Conservation (phyloP, 2,329 filamentous ascomycete genomes). For the Tolypocladium guangdongense region DNA sequence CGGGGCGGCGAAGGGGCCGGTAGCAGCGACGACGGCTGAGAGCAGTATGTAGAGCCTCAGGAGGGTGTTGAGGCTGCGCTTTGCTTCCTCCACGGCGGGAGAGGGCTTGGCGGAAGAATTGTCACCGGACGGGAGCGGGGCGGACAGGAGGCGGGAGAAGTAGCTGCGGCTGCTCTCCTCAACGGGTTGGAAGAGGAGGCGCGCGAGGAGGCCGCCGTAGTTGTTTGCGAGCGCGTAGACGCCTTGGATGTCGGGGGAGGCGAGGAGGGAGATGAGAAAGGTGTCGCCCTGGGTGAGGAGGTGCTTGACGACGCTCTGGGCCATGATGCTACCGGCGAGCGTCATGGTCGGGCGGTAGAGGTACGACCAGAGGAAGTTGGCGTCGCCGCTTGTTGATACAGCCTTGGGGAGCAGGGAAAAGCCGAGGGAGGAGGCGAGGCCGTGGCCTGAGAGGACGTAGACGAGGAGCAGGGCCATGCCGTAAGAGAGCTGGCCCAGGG, state of each 20-base stretch:
- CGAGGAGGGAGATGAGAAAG: slow-evolving; percentile 69
- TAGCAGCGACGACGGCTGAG: slow-evolving; percentile 52
- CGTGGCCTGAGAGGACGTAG: slow-evolving; percentile 54
- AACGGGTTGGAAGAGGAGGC: slow-evolving; percentile 86
- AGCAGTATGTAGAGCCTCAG: slow-evolving; percentile 66
- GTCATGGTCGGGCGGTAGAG: slow-evolving; percentile 62
- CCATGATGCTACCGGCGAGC: slow-evolving; percentile 70
- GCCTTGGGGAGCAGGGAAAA: slow-evolving; percentile 58
- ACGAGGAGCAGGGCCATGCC: slow-evolving; percentile 56
- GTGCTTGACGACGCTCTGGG: slow-evolving; percentile 86
- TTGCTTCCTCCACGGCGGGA: slow-evolving; percentile 27
- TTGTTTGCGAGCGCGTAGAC: slow-evolving; percentile 90
- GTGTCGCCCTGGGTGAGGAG: slow-evolving; percentile 90
- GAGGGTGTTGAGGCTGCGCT: slow-evolving; percentile 48
- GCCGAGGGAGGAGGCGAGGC: slow-evolving; percentile 40
- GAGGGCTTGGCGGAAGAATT: slow-evolving; percentile 11
- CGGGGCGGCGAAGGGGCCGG: slow-evolving; percentile 69
- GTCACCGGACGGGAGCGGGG: slow-evolving; percentile 10
- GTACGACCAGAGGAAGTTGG: slow-evolving; percentile 40
- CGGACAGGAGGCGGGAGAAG: slow-evolving; percentile 67
- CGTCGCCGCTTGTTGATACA: slow-evolving; percentile 14
- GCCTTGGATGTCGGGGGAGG: slow-evolving; percentile 71
- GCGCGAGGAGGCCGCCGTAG: slow-evolving; percentile 80
- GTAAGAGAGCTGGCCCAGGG: slow-evolving; percentile 74
- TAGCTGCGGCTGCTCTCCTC: slow-evolving; percentile 88